Conservation (phyloP, 768 basidiomycete genomes). For the Boletus coccyginus region DNA sequence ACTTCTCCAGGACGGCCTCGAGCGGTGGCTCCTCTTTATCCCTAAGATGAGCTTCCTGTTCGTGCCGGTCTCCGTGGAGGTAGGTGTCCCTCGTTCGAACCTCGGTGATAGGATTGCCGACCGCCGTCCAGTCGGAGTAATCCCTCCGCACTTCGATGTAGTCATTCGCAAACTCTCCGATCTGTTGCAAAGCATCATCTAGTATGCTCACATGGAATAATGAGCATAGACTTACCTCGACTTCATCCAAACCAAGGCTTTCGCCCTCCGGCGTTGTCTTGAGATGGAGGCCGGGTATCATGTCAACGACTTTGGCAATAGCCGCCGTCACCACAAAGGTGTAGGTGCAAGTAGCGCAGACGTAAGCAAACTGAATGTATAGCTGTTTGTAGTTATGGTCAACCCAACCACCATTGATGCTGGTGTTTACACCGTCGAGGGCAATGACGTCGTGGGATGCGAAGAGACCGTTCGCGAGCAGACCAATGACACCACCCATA, state of each 20-base stretch:
- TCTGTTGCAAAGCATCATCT: conserved; percentile 33
- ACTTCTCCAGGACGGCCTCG: conserved; percentile 18
- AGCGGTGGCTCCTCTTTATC: conserved; percentile 16
- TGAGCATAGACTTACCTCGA: conserved; percentile 47
- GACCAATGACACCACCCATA: conserved; percentile 76
- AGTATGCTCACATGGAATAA: background rate
- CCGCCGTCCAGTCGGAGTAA: conserved; percentile 49
- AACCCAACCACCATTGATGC: conserved; percentile 63
- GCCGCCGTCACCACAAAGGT: conserved; percentile 60
- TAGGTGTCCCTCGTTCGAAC: conserved; percentile 10
- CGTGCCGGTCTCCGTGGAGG: conserved; percentile 38
- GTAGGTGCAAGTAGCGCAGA: conserved; percentile 56
- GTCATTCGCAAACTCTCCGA: conserved; percentile 68
- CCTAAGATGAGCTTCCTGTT: background rate
- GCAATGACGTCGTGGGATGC: conserved; percentile 61
- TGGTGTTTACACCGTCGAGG: conserved; percentile 64
- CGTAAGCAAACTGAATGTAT: conserved; percentile 71
- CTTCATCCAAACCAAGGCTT: conserved; percentile 64
- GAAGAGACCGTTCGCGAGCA: conserved; percentile 72
- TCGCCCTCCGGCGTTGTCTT: conserved; percentile 55
- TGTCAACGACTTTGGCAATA: conserved; percentile 55
- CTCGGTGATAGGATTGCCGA: conserved; percentile 21
- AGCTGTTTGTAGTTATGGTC: conserved; percentile 77
- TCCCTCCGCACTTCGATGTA: conserved; percentile 70
- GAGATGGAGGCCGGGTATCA: conserved; percentile 57